Evolutionary conservation across 2,329 filamentous ascomycete genomes (phyloP).

Genomic region (Colletotrichum somersetense): DNA sequence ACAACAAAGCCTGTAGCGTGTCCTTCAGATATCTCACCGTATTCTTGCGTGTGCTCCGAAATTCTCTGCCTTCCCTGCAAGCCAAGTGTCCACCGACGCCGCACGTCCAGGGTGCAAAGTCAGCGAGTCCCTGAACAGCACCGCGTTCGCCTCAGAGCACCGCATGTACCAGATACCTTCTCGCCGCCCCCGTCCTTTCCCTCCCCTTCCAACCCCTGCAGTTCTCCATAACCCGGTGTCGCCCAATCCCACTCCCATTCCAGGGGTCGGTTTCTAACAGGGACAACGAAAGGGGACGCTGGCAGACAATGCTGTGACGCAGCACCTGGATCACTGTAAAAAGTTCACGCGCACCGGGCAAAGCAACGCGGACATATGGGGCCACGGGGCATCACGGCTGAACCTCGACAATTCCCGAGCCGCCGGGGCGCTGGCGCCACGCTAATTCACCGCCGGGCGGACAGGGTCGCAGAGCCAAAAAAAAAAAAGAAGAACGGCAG

Average conservation of each 20-base stretch:
- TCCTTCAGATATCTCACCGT: not conserved
- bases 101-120: slow-evolving; percentile 27
- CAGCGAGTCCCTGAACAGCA: slow-evolving; percentile 32
- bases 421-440: slow-evolving; percentile 34
- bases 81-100: slow-evolving; percentile 15
- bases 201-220: slow-evolving; percentile 33
- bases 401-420: slow-evolving; percentile 42
- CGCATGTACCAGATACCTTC: slow-evolving; percentile 12
- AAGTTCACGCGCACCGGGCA: not conserved
- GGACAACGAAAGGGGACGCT: slow-evolving; percentile 8
- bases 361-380: not conserved
- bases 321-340: not conserved
- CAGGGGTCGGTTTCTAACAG: slow-evolving; percentile 16
- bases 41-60: slow-evolving; percentile 6
- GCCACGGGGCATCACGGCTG: slow-evolving; percentile 31
- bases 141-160: not conserved
- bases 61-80: slow-evolving; percentile 22
- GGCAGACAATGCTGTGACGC: not conserved
- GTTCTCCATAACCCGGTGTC: slow-evolving; percentile 39
- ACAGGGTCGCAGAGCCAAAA: slow-evolving; percentile 24
- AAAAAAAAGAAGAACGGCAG: not conserved
- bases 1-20: not conserved
- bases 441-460: slow-evolving; percentile 27
- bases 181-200: slow-evolving; percentile 3
- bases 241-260: slow-evolving; percentile 28